These are phyloP conservation scores for Fremontodendron californicum DNA, from an alignment of 345 rosid species.

Conservation along the genomic window DNA sequence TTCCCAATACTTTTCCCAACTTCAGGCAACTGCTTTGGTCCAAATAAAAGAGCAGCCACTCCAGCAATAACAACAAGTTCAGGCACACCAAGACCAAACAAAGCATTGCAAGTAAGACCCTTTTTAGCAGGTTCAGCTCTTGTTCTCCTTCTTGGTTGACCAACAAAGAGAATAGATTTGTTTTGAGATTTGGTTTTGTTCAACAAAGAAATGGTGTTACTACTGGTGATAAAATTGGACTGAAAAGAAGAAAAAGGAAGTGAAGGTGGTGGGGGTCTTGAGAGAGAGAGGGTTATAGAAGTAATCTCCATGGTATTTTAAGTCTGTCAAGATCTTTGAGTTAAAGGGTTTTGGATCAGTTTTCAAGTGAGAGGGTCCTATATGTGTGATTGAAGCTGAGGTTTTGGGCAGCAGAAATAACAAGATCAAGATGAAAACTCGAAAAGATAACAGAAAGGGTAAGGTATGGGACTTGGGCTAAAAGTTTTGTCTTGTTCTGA, in stretches of 20 bases:
- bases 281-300: conserved; percentile 37
- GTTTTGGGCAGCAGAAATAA: neutral
- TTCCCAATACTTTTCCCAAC: conserved; percentile 91
- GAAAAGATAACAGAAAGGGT: too few relatives aligned
- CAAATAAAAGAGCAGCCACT: conserved; percentile 82
- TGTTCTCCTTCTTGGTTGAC: conserved; percentile 29
- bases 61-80: too few relatives aligned
- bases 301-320: conserved; percentile 53
- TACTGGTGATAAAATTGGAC: conserved; percentile 40
- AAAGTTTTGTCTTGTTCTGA: too few relatives aligned
- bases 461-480: too few relatives aligned
- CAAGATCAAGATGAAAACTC: too few relatives aligned
- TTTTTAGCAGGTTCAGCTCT: conserved; percentile 34
- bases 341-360: conserved; percentile 11
- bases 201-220: too few relatives aligned
- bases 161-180: conserved; percentile 32
- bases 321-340: neutral
- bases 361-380: neutral
- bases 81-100: too few relatives aligned
- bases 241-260: conserved; percentile 47
- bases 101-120: conserved; percentile 60
- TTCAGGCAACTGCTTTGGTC: conserved; percentile 93
- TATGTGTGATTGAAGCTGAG: neutral
- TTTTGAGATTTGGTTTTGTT: too few relatives aligned
- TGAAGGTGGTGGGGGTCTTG: conserved; percentile 25